Base-by-base conservation (phyloP, 2,329 filamentous ascomycete species). In the Harringtonia aguacate region DNA sequence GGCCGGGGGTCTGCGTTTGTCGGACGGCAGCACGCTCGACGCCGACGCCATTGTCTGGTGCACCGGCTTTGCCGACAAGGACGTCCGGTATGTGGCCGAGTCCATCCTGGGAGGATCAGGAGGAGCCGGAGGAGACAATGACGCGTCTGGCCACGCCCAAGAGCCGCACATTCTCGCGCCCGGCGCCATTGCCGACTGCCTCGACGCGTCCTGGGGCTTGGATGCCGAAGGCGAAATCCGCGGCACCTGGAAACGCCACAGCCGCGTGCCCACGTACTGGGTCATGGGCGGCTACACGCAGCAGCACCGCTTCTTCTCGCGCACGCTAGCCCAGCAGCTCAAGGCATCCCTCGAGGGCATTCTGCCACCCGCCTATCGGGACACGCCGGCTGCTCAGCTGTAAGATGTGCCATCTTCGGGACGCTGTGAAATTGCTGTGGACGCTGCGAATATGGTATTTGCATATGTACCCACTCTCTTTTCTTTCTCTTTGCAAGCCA, bases 41-140 rank as follows among this genome's bases (percentile, higher is more conserved):
- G 56, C 56, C 0, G 63, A 67, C 47, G 62, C 59, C 2, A 52
- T 68, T 2, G 46, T 66, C 4, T 66, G 64, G 63, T 66, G 62
- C 47, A 68, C 63, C 0, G 64, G 64, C 7, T 68, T 44, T n/a
- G 28, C 36, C 21, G 42, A 44, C 42, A 39, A 28, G 29, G 42
- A 44, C 13, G 30, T 44, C 8, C 42, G 42, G 12, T 21, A 27
- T 9, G 42, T 44, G 12, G 36, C 42, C 5, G 42, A 10, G 22
- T 28, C 28, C 5, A 34, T 39, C 12, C 22, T 44, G 8, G 42
- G 42, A n/a, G n/a, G n/a, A n/a, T n/a, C n/a, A 1, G 36, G 33
- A 2, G 20, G 33, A 14, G 35, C 4, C 27, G 15, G 14, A 3
- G 8, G 17, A 12, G 24, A 27, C n/a, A 28, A 13, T n/a, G 8